phyloP scores from a whole-genome alignment of 177 flowering plant genomes.

The Vitis hybrid region DNA sequence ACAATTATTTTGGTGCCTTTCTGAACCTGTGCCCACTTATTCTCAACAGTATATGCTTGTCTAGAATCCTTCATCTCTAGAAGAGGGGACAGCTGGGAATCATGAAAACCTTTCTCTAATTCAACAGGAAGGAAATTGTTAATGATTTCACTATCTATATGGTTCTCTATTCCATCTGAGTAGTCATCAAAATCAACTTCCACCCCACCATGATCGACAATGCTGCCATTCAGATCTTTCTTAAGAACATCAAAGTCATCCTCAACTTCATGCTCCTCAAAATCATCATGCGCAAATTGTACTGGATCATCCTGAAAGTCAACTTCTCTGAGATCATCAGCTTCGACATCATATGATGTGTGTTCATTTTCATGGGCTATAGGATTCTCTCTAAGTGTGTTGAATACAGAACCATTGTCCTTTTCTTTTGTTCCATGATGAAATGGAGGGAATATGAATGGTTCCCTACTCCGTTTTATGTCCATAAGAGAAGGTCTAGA shows the following conservation, averaged over 20 bases:
- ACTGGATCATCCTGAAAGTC: slow-evolving; percentile 39
- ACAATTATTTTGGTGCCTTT: slow-evolving; percentile 89
- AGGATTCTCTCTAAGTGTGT: slow-evolving; percentile 23
- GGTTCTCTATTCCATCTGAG: slow-evolving; percentile 34
- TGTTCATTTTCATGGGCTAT: slow-evolving; percentile 25
- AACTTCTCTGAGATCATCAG: slow-evolving; percentile 35
- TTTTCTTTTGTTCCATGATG: slow-evolving; percentile 26
- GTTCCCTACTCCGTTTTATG: slow-evolving; percentile 68
- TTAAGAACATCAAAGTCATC: slow-evolving; percentile 46
- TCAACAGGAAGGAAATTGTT: slow-evolving; percentile 25
- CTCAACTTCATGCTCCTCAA: slow-evolving; percentile 53
- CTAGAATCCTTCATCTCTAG: slow-evolving; percentile 27
- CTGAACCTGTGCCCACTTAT: slow-evolving; percentile 69
- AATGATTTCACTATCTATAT: slow-evolving; percentile 24
- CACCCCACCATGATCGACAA: slow-evolving; percentile 31
- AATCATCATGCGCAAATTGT: slow-evolving; percentile 33
- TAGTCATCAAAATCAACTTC: slow-evolving; percentile 41
- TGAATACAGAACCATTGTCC: slow-evolving; percentile 25
- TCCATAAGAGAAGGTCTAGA: slow-evolving; percentile 84
- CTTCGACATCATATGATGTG: slow-evolving; percentile 26
- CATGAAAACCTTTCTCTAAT: slow-evolving; percentile 23
- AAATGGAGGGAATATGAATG: slow-evolving; percentile 78
- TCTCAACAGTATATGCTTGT: slow-evolving; percentile 18
- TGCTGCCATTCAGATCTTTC: slow-evolving; percentile 48
- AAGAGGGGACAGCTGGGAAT: slow-evolving; percentile 21